Conservation (phyloP, 106 monocot species). For the Vanilla planifolia region DNA sequence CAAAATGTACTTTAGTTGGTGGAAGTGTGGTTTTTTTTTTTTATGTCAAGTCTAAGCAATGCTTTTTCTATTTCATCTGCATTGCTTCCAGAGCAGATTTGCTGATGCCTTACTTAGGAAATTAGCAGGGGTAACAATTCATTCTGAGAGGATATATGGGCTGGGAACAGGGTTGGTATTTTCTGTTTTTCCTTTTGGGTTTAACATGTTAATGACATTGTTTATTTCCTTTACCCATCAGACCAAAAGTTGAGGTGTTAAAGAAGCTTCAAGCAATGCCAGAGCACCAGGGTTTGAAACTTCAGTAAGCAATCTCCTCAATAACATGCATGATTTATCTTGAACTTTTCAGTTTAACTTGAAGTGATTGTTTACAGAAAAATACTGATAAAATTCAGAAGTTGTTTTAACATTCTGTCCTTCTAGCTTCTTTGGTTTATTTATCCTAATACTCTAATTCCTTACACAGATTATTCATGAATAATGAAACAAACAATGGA, state of each 20-base stretch:
- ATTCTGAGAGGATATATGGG: slow-evolving; percentile 81
- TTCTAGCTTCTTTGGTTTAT: too few relatives aligned
- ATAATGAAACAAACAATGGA: too few relatives aligned
- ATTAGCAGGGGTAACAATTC: slow-evolving; percentile 73
- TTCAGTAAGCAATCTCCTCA: slow-evolving; percentile 62
- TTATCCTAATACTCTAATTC: too few relatives aligned
- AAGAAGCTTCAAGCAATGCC: slow-evolving; percentile 74
- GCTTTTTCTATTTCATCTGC: background rate
- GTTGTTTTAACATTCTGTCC: too few relatives aligned
- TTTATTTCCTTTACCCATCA: slow-evolving; percentile 20
- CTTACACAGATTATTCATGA: too few relatives aligned
- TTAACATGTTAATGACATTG: background rate
- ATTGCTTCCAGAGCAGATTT: slow-evolving; percentile 65
- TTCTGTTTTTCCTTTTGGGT: background rate
- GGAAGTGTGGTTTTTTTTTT: background rate
- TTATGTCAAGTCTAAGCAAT: background rate
- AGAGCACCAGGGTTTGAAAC: slow-evolving; percentile 55
- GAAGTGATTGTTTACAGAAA: too few relatives aligned
- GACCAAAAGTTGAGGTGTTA: slow-evolving; percentile 87
- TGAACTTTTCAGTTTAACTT: too few relatives aligned
- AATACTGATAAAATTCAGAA: too few relatives aligned
- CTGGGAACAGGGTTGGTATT: slow-evolving; percentile 83
- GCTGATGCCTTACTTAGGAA: slow-evolving; percentile 77
- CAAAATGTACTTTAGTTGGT: background rate
- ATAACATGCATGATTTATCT: background rate